Conservation (phyloP, 2,329 filamentous ascomycete species). For the Orbilia javanica region DNA sequence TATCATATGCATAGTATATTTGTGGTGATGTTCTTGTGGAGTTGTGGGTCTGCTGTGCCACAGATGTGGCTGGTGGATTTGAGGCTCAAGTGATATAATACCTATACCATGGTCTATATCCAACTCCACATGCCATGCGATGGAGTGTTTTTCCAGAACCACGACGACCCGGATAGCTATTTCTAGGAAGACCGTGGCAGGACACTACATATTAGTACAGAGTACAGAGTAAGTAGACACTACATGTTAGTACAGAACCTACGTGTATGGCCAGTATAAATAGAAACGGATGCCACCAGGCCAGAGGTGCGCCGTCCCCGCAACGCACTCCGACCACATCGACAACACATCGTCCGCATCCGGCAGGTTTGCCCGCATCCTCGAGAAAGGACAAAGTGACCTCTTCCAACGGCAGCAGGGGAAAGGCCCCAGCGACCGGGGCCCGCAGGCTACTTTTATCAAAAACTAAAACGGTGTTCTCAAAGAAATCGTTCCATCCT, state of each 20-base stretch:
- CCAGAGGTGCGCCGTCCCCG: constrained; percentile 10
- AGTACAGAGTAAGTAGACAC: too few species aligned
- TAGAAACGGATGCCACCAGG: too few species aligned
- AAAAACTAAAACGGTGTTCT: constrained; percentile 60
- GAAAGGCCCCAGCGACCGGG: constrained; percentile 14
- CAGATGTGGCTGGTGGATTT: background rate
- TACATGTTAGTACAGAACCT: too few species aligned
- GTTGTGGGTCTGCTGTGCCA: background rate
- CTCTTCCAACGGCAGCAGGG: constrained; percentile 39
- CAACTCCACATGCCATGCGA: background rate
- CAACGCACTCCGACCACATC: constrained; percentile 35
- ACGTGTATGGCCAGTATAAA: too few species aligned
- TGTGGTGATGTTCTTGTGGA: background rate
- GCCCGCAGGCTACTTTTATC: constrained; percentile 48
- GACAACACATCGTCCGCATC: constrained; percentile 18
- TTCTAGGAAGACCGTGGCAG: too few species aligned
- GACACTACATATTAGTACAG: too few species aligned
- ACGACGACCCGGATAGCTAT: background rate
- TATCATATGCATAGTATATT: background rate
- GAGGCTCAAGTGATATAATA: background rate
- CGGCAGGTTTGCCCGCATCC: constrained; percentile 27
- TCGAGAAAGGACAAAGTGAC: constrained; percentile 59
- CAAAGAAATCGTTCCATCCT: constrained; percentile 57
- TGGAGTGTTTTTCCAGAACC: background rate
- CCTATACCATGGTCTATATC: background rate